Evolutionary conservation across 176 grass and related monocot genomes (phyloP).

Genomic region (Rhipidocladum racemiflorum): DNA sequence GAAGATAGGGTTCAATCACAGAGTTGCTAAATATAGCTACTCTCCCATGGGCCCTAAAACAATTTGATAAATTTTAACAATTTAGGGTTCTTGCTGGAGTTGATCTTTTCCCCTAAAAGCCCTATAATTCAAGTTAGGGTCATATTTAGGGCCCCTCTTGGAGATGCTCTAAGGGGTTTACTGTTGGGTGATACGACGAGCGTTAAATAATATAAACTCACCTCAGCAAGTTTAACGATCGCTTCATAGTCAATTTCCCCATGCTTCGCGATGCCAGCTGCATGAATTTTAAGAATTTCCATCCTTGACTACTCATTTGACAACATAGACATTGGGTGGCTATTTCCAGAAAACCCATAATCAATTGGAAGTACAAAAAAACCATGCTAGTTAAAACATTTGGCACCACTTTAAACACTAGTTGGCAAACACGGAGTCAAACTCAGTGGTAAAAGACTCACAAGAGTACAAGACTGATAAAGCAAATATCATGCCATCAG

Average conservation of each 20-base stretch:
- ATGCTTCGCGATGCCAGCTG: constrained; percentile 92
- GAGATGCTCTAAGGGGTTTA: too few species aligned
- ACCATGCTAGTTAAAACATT: not conserved
- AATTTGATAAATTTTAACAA: too few species aligned
- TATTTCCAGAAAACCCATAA: not conserved
- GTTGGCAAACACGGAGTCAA: not conserved
- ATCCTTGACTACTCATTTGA: constrained; percentile 89
- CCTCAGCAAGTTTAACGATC: constrained; percentile 93
- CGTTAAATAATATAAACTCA: constrained; percentile 29
- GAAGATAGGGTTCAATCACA: too few species aligned
- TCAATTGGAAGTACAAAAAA: not conserved
- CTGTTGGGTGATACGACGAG: not conserved
- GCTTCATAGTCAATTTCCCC: constrained; percentile 99
- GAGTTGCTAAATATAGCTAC: too few species aligned
- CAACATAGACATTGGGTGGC: not conserved
- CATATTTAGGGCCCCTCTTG: too few species aligned
- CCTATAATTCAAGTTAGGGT: too few species aligned
- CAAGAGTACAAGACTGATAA: not conserved
- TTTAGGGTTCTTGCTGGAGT: too few species aligned
- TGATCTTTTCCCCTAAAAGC: too few species aligned
- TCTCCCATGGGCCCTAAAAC: too few species aligned
- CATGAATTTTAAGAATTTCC: constrained; percentile 99
- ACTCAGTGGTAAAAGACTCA: not conserved
- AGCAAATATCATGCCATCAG: not conserved
- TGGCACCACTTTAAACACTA: not conserved